A percentile compares a stretch with the other conserved stretches of the same genome.
These are phyloP conservation scores for Backusella australiensis DNA, from an alignment of 192 early-diverging fungal species.

Conservation along the genomic window DNA sequence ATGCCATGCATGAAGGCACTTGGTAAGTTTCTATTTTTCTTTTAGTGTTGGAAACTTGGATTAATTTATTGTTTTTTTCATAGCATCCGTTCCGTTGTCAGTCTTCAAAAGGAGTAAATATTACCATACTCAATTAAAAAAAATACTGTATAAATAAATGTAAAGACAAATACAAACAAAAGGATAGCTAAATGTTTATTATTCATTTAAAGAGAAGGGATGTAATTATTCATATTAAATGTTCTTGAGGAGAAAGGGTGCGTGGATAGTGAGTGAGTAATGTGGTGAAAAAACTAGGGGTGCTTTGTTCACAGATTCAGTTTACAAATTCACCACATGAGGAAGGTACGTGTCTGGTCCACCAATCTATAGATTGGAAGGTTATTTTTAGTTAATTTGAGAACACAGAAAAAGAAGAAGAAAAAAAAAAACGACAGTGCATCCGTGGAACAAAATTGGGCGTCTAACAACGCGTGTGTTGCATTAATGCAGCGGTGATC, in stretches of 20 bases:
- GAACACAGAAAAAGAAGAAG: too few relatives aligned
- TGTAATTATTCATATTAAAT: not conserved
- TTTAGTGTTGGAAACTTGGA: not conserved
- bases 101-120: slow-evolving; percentile 20
- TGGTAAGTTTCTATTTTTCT: slow-evolving; percentile 41
- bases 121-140: not conserved
- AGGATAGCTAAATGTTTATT: not conserved
- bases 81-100: slow-evolving; percentile 38
- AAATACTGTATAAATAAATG: not conserved
- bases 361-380: too few relatives aligned
- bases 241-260: not conserved
- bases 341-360: not conserved
- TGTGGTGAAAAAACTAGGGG: not conserved
- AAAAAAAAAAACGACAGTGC: too few relatives aligned
- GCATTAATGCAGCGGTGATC: too few relatives aligned
- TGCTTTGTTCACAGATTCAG: not conserved
- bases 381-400: too few relatives aligned
- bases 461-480: too few relatives aligned
- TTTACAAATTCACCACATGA: not conserved
- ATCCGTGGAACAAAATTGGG: too few relatives aligned
- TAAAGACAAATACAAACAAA: not conserved
- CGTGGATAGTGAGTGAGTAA: not conserved
- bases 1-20: slow-evolving; percentile 80
- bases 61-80: not conserved
- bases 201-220: not conserved